Percentiles rank a stretch among this genome's conserved stretches.
Evolutionary conservation across 805 yeast genomes (phyloP).

Genomic region (Brettanomyces sp.): DNA sequence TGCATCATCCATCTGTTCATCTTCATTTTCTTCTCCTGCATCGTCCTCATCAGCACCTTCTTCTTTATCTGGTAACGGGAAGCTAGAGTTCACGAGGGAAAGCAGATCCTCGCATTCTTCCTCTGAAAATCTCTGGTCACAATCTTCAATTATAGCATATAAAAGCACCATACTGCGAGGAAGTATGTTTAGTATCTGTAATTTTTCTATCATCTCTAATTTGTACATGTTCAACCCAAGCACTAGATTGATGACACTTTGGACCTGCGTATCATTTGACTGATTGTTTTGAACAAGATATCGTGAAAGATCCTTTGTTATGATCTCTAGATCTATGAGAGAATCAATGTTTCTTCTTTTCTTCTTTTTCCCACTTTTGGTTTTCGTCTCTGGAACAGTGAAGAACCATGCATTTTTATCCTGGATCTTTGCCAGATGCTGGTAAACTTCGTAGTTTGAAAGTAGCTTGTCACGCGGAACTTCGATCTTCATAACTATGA

Average conservation of each 20-base stretch:
- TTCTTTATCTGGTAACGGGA: slow-evolving; percentile 33
- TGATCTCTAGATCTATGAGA: slow-evolving; percentile 39
- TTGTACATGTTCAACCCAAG: slow-evolving; percentile 37
- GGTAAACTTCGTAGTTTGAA: slow-evolving; percentile 56
- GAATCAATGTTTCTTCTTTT: slow-evolving; percentile 22
- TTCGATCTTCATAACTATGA: slow-evolving; percentile 28
- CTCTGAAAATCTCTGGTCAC: slow-evolving; percentile 76
- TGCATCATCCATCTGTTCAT: slow-evolving; percentile 5
- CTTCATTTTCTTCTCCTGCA: slow-evolving; percentile 10
- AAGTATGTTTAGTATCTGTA: slow-evolving; percentile 73
- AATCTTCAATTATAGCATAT: slow-evolving; percentile 80
- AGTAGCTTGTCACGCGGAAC: slow-evolving; percentile 47
- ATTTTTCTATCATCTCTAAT: slow-evolving; percentile 71
- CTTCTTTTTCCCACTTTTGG: slow-evolving; percentile 10
- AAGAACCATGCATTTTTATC: slow-evolving; percentile 38
- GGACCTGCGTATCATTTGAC: slow-evolving; percentile 23
- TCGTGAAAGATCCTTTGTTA: slow-evolving; percentile 37
- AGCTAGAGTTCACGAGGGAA: slow-evolving; percentile 41
- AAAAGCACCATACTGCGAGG: slow-evolving; percentile 76
- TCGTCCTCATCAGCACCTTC: slow-evolving; percentile 17
- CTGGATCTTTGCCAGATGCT: slow-evolving; percentile 43
- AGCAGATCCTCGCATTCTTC: slow-evolving; percentile 54
- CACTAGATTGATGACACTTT: slow-evolving; percentile 28
- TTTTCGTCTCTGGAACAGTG: slow-evolving; percentile 15
- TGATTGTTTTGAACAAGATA: slow-evolving; percentile 30